Percentiles rank a stretch among this genome's conserved stretches.
These are phyloP conservation scores for Begonia fuchsioides DNA, from an alignment of 306 rosid genomes.

Conservation along the genomic window DNA sequence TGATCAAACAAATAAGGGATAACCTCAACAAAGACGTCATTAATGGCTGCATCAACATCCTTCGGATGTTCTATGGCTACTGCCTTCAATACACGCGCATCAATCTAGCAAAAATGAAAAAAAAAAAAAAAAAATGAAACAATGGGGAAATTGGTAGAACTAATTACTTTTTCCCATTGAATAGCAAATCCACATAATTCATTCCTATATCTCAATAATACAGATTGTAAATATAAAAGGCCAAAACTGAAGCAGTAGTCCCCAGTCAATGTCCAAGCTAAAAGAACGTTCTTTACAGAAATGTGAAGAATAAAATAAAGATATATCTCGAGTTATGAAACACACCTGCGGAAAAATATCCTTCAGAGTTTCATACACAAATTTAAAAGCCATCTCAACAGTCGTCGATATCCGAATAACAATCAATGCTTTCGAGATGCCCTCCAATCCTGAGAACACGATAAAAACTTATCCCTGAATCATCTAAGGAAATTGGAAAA, in stretches of 20 bases:
- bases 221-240: neutral
- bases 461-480: too few species aligned
- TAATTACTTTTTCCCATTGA: neutral
- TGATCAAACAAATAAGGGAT: slow-evolving; percentile 28
- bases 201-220: neutral
- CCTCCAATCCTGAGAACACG: too few species aligned
- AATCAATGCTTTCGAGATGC: too few species aligned
- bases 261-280: neutral
- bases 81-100: slow-evolving; percentile 60
- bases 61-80: slow-evolving; percentile 70
- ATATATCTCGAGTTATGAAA: neutral
- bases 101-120: slow-evolving; percentile 27
- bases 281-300: neutral
- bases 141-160: neutral
- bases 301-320: neutral
- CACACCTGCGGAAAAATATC: slow-evolving; percentile 9
- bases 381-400: slow-evolving; percentile 3
- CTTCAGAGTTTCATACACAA: slow-evolving; percentile 1
- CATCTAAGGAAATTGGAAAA: too few species aligned
- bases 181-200: neutral
- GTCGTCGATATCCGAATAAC: too few species aligned
- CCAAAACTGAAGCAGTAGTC: too few species aligned
- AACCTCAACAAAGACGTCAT: slow-evolving; percentile 41
- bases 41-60: slow-evolving; percentile 60
- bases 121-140: neutral